Conservation (phyloP, 176 grass and related monocot species). For the Oryza coarctata region DNA sequence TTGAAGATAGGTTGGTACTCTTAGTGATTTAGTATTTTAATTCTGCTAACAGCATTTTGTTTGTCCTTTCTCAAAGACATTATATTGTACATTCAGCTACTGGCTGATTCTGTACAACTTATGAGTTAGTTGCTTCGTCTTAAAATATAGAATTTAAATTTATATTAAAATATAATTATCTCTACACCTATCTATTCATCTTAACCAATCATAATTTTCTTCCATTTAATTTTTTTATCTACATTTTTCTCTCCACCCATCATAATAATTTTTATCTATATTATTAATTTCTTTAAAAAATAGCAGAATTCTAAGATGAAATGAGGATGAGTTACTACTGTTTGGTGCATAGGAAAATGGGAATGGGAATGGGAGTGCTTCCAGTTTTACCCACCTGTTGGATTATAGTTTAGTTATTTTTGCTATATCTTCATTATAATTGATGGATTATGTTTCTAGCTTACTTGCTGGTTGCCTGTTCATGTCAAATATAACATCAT, state of each 20-base stretch:
- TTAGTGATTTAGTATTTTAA: slow-evolving; percentile 13
- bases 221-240: no score
- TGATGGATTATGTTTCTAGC: neutral
- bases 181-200: no score
- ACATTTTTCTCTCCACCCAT: no score
- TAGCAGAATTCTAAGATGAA: no score
- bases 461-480: neutral
- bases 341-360: neutral
- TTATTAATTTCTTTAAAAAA: no score
- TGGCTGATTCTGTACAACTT: neutral
- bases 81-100: neutral
- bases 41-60: neutral
- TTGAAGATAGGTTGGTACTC: slow-evolving; percentile 8
- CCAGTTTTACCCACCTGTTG: neutral
- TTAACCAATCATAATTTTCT: no score
- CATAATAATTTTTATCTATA: no score
- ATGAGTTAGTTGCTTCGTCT: no score
- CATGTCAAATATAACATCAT: neutral
- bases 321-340: no score
- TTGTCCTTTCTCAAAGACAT: slow-evolving; percentile 11
- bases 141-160: no score
- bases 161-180: no score
- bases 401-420: neutral
- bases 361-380: neutral
- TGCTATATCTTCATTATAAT: neutral